Conservation (phyloP, 768 basidiomycete species). For the Chalciporus sphaerocephalus region DNA sequence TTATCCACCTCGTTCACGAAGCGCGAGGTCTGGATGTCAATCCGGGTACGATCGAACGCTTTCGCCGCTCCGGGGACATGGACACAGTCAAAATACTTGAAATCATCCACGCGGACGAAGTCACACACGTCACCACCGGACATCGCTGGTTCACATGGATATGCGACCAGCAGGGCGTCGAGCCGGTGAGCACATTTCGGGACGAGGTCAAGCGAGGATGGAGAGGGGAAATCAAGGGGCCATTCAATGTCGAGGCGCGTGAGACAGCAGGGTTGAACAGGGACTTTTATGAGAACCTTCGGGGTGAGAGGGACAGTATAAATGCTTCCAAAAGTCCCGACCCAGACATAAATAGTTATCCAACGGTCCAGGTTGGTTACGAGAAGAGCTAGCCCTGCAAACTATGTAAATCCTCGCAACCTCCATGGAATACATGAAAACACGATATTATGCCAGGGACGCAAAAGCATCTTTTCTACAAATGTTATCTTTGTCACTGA, state of each 20-base stretch:
- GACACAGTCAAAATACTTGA: constrained; percentile 68
- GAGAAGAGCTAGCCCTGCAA: background rate
- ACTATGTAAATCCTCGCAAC: too few species aligned
- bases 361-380: background rate
- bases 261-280: constrained; percentile 67
- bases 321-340: background rate
- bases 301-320: constrained; percentile 41
- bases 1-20: constrained; percentile 84
- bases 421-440: too few species aligned
- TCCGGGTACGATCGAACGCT: constrained; percentile 71
- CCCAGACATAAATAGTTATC: background rate
- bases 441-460: too few species aligned
- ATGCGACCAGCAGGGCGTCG: constrained; percentile 49
- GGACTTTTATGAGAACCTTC: constrained; percentile 69
- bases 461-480: too few species aligned
- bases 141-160: constrained; percentile 83
- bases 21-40: constrained; percentile 83
- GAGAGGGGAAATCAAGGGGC: constrained; percentile 70
- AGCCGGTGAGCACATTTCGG: constrained; percentile 65
- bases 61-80: constrained; percentile 58
- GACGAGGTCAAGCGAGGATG: constrained; percentile 67
- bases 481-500: too few species aligned
- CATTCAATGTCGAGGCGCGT: constrained; percentile 75
- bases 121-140: constrained; percentile 75
- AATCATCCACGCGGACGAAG: constrained; percentile 77